phyloP scores from a whole-genome alignment of 306 rosid species.

The Cucumis sativus region DNA sequence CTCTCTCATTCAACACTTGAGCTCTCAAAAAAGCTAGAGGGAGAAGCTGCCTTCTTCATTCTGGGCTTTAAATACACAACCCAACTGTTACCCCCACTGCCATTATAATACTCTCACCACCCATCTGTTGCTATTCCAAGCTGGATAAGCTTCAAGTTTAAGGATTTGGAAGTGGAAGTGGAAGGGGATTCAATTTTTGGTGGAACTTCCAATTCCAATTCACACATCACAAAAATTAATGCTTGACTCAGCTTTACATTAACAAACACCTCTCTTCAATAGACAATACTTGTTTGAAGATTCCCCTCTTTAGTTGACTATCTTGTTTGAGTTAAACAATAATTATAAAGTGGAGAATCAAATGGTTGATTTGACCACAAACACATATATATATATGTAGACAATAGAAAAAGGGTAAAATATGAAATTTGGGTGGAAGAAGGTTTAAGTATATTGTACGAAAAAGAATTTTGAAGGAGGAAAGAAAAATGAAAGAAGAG shows the following conservation, averaged over 20 bases:
- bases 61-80: neutral
- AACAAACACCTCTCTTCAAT: neutral
- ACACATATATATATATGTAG: too few species aligned
- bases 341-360: too few species aligned
- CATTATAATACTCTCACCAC: neutral
- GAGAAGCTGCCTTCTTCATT: constrained; percentile 11
- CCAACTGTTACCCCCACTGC: neutral
- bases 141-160: neutral
- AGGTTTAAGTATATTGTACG: too few species aligned
- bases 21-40: constrained; percentile 27
- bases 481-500: too few species aligned
- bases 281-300: too few species aligned
- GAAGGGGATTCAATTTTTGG: neutral
- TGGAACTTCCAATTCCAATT: neutral
- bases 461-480: too few species aligned
- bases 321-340: too few species aligned
- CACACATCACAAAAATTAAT: too few species aligned
- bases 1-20: neutral
- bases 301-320: too few species aligned
- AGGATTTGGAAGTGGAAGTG: too few species aligned
- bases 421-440: neutral
- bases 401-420: too few species aligned
- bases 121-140: neutral
- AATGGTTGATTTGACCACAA: too few species aligned
- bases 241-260: neutral